Evolutionary conservation across 2,329 filamentous ascomycete genomes (phyloP), one percentile per base, ranked within the genome.

Genomic region (Colletotrichum incanum): DNA sequence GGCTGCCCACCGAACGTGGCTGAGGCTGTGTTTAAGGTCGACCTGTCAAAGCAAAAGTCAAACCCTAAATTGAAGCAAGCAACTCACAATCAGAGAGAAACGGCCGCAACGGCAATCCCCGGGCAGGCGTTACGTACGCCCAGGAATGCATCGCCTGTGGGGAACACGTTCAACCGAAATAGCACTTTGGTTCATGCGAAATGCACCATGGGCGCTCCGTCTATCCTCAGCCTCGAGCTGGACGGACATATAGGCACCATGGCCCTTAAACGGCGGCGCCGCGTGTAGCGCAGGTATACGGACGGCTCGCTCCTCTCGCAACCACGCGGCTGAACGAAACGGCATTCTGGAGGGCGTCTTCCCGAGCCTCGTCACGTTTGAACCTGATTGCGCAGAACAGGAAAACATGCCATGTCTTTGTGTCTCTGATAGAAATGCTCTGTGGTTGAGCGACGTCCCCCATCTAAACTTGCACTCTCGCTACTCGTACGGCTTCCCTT

Each of bases 1-100:
- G 5, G 8, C 41, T n/a, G 8, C 41, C 39, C 28, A 31, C 58
- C 58, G 6, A 6, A 49, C 41, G 43, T 61, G 28, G 58, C 58
- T 49, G 20, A 49, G 41, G 56, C 26, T 49, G 58, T 49, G 58
- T 49, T 47, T 61, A 61, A 61, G 58, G 58, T 23, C 58, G 58
- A 23, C 58, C 58, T 61, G 58, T 61, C 58, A 61, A 47, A 34
- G 58, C 58, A 45, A 61, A 61, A 61, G 28, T 34, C 26, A 61
- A 61, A 61, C 43, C 58, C 58, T 47, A 47, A 61, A 61, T 49
- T 6, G n/a, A n/a, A 37, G 58, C 28, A 14, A 16, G 43, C 20
- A 37, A 23, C 20, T 61, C 58, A 31, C 41, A 61, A n/a, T 26
- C n/a, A 23, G 41, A 61, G 20, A 23, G 2, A 61, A 61, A 49